A percentile compares a stretch with the other conserved stretches of the same genome.
phyloP scores from a whole-genome alignment of 2,329 filamentous ascomycete genomes.

The Rachicladosporium sp. region DNA sequence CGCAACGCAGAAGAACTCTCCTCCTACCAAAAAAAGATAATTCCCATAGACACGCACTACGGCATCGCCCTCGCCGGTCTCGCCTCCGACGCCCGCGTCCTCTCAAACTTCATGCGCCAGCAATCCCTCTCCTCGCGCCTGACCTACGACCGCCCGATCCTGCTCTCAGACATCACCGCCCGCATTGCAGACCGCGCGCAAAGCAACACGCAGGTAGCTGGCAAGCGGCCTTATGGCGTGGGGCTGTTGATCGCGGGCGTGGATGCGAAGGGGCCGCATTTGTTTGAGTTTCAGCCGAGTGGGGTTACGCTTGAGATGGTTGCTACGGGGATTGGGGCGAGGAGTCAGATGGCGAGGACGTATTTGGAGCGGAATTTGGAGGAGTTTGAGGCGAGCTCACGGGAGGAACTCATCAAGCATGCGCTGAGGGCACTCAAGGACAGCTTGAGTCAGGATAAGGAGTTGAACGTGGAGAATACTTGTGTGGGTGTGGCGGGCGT shows the following conservation, averaged over 20 bases:
- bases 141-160: constrained; percentile 89
- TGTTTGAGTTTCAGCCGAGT: constrained; percentile 96
- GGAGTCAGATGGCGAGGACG: constrained; percentile 94
- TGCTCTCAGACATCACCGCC: constrained; percentile 74
- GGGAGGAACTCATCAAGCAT: constrained; percentile 83
- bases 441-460: constrained; percentile 90
- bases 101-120: constrained; percentile 99
- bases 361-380: constrained; percentile 91
- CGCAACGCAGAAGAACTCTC: constrained; percentile 98
- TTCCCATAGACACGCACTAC: constrained; percentile 88
- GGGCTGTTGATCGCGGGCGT: constrained; percentile 86
- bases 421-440: constrained; percentile 87
- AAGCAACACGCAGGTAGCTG: constrained; percentile 95
- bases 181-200: constrained; percentile 95
- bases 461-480: constrained; percentile 93
- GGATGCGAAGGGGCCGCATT: constrained; percentile 83
- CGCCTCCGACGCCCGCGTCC: constrained; percentile 92
- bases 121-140: constrained; percentile 92
- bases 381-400: constrained; percentile 59
- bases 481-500: constrained; percentile 80
- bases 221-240: constrained; percentile 90
- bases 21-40: constrained; percentile 99
- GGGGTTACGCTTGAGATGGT: constrained; percentile 96
- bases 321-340: constrained; percentile 88
- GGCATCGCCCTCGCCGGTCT: constrained; percentile 93